phyloP scores from a whole-genome alignment of 331 rosid genomes.

The Rosa hybrid region DNA sequence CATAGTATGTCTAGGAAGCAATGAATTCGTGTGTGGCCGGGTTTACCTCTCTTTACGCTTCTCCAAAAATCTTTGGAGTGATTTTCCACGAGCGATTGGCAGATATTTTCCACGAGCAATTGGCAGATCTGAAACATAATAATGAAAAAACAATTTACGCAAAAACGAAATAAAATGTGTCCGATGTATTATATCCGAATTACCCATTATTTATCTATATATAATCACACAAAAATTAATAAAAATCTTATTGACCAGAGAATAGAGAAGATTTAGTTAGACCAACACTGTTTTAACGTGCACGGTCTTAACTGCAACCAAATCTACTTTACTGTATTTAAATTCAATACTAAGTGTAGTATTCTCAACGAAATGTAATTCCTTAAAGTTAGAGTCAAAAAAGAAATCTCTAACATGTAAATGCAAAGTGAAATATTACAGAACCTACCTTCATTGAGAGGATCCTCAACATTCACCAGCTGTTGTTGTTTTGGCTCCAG shows the following conservation, averaged over 20 bases:
- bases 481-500: conserved; percentile 16
- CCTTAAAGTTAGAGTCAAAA: too few species aligned
- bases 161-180: not conserved
- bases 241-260: too few species aligned
- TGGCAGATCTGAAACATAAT: conserved; percentile 41
- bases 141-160: not conserved
- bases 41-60: conserved; percentile 61
- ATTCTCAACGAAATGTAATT: too few species aligned
- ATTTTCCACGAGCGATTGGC: conserved; percentile 46
- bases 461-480: conserved; percentile 17
- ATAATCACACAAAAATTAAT: too few species aligned
- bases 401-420: not conserved
- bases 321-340: too few species aligned
- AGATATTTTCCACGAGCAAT: conserved; percentile 46
- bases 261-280: too few species aligned
- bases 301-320: too few species aligned
- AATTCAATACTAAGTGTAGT: too few species aligned
- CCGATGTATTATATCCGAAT: not conserved
- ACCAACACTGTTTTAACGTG: too few species aligned
- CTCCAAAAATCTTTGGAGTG: conserved; percentile 53
- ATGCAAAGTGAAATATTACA: not conserved
- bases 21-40: not conserved
- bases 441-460: conserved; percentile 30
- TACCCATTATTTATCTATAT: too few species aligned
- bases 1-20: not conserved